Evolutionary conservation across 2,329 filamentous ascomycete species (phyloP), one percentile per base, ranked within the genome.

Genomic region (Periconia digitata): DNA sequence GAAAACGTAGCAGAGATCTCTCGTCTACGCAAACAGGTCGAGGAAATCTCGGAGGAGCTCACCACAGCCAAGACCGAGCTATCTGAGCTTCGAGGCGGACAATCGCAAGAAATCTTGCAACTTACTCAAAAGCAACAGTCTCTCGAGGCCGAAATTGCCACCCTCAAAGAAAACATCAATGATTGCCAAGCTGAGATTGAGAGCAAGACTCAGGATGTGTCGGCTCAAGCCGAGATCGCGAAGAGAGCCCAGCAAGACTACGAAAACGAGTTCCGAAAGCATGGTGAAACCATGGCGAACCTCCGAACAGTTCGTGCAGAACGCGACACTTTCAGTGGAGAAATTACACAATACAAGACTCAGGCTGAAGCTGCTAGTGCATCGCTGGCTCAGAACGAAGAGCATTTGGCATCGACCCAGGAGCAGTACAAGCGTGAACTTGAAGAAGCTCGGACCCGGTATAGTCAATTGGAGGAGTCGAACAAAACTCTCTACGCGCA

Each of bases 221-320:
- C 94, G 53, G 86, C 90, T 0, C 94, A 99, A 71, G 92, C 92
- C 22, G 89, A 95, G 38, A 97, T 99, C 63, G 91, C 94, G 2
- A 86, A 90, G 44, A 89, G 90, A 69, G 91, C 94, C 3, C 94
- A 99, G 68, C 87, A 95, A 66, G 92, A 94, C 59, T 99, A 99
- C 66, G 95, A 99, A 70, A 86, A 86, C 54, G 94, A 99, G 70
- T 80, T 99, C 10, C 83, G 96, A 62, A 96, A 94, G 75, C 94
- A 99, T 72, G 92, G 92, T 1, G 90, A 96, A 57, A 94, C 92
- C n/a, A 90, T 92, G 12, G 92, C 91, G 72, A 83, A 84, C 29
- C 79, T 96, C 13, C 90, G 95, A 59, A 80, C 80, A 44, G 78
- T 96, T 41, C 89, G 94, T 43, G 78, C 79, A 3, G 90, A 97